Evolutionary conservation across 2,329 filamentous ascomycete genomes (phyloP).

Genomic region (Endoconidiophora polonica): DNA sequence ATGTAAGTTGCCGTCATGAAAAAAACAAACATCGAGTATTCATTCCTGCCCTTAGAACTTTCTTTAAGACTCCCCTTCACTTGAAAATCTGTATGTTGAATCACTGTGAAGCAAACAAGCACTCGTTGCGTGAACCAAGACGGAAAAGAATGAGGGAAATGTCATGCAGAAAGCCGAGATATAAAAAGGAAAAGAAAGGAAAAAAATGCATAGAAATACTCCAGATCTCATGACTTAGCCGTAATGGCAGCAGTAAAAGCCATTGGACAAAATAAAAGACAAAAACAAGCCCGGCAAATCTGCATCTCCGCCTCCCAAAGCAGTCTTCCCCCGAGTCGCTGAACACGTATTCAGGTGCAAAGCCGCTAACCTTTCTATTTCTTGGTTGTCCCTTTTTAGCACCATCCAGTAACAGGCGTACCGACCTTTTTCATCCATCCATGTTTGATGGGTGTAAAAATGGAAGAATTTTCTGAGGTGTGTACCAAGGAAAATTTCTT

Average conservation of each 20-base stretch:
- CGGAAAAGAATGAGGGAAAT: background rate
- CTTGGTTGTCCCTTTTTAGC: constrained; percentile 34
- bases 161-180: background rate
- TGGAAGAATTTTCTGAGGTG: constrained; percentile 40
- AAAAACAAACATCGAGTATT: constrained; percentile 13
- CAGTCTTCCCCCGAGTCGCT: too few relatives aligned
- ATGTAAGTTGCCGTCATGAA: constrained; percentile 38
- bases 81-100: background rate
- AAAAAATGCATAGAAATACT: constrained; percentile 12
- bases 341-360: too few relatives aligned
- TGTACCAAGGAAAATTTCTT: constrained; percentile 55
- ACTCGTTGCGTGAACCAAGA: constrained; percentile 6
- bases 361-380: too few relatives aligned
- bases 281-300: constrained; percentile 5
- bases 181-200: background rate
- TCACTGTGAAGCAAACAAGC: background rate
- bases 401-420: constrained; percentile 65
- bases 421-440: constrained; percentile 87
- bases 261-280: background rate
- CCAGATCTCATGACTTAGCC: background rate
- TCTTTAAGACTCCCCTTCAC: too few relatives aligned
- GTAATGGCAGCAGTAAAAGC: background rate
- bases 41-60: too few relatives aligned
- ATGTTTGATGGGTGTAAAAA: constrained; percentile 70
- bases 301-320: too few relatives aligned